Evolutionary conservation across 2,329 filamentous ascomycete genomes (phyloP).

Genomic region (Penicillium occitanis): DNA sequence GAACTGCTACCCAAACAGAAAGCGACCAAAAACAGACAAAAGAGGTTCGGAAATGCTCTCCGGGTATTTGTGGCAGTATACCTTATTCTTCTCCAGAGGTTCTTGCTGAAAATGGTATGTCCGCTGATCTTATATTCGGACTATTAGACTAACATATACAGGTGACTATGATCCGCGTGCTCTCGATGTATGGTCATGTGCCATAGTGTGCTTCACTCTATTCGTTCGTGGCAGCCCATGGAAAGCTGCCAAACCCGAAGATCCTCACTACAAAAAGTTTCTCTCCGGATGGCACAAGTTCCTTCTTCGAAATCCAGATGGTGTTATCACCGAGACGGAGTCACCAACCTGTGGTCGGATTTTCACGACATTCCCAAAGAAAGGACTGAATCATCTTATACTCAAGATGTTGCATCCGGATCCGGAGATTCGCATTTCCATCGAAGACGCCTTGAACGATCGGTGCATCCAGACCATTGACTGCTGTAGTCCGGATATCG

Average conservation of each 20-base stretch:
- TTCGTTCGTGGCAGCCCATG: conserved; percentile 72
- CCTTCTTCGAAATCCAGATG: conserved; percentile 57
- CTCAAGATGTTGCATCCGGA: conserved; percentile 81
- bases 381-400: conserved; percentile 64
- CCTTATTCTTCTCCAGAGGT: conserved; percentile 90
- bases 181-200: conserved; percentile 83
- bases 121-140: conserved; percentile 27
- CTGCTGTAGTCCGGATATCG: conserved; percentile 71
- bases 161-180: conserved; percentile 70
- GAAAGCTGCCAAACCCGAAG: conserved; percentile 63
- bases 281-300: conserved; percentile 68
- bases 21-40: conserved; percentile 69
- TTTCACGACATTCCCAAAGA: conserved; percentile 55
- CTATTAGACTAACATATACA: conserved; percentile 25
- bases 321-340: conserved; percentile 56
- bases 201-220: conserved; percentile 77
- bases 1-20: conserved; percentile 65
- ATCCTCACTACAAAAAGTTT: conserved; percentile 64
- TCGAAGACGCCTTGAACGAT: conserved; percentile 67
- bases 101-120: conserved; percentile 62
- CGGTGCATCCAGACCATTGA: conserved; percentile 73
- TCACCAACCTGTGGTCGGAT: conserved; percentile 67
- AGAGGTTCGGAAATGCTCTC: conserved; percentile 68
- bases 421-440: conserved; percentile 67
- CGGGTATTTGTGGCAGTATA: conserved; percentile 79